These are phyloP conservation scores for Verticillium dahliae DNA, from an alignment of 2,329 filamentous ascomycete genomes.

Conservation along the genomic window DNA sequence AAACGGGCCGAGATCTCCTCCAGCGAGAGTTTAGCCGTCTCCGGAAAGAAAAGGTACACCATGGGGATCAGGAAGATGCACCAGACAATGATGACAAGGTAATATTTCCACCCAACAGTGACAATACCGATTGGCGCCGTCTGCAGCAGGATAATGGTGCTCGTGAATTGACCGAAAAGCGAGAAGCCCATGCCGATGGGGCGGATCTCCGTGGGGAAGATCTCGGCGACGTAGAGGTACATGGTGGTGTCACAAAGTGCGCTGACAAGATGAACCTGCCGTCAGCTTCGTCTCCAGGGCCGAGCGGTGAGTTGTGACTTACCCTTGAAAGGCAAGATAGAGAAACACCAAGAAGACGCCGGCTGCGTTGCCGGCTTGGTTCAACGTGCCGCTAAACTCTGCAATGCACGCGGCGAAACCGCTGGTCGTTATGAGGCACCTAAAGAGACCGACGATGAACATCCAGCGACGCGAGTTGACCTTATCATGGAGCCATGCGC, in stretches of 20 bases:
- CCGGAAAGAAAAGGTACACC: slow-evolving; percentile 34
- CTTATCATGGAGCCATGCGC: slow-evolving; percentile 40
- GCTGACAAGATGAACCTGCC: slow-evolving; percentile 12
- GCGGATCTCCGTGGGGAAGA: slow-evolving; percentile 39
- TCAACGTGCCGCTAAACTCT: slow-evolving; percentile 24
- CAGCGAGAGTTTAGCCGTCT: slow-evolving; percentile 32
- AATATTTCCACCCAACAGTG: slow-evolving; percentile 42
- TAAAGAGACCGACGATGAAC: slow-evolving; percentile 31
- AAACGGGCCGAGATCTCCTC: slow-evolving; percentile 39
- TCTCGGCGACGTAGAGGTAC: slow-evolving; percentile 30
- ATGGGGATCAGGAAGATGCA: slow-evolving; percentile 29
- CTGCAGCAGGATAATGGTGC: slow-evolving; percentile 40
- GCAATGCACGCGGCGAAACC: slow-evolving; percentile 29
- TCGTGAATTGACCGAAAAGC: slow-evolving; percentile 40
- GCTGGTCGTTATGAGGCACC: slow-evolving; percentile 28
- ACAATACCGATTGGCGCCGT: slow-evolving; percentile 35
- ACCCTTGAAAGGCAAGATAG: slow-evolving; percentile 41
- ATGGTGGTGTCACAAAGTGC: slow-evolving; percentile 32
- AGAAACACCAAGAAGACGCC: slow-evolving; percentile 37
- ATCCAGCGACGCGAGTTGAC: slow-evolving; percentile 39
- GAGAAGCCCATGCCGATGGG: slow-evolving; percentile 45
- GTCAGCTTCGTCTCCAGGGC: slow-evolving; percentile 2
- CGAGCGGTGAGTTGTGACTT: background rate
- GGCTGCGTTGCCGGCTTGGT: slow-evolving; percentile 29
- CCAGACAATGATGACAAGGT: slow-evolving; percentile 39